Conservation (phyloP, 2,329 filamentous ascomycete genomes). For the Aspergillus japonicus region DNA sequence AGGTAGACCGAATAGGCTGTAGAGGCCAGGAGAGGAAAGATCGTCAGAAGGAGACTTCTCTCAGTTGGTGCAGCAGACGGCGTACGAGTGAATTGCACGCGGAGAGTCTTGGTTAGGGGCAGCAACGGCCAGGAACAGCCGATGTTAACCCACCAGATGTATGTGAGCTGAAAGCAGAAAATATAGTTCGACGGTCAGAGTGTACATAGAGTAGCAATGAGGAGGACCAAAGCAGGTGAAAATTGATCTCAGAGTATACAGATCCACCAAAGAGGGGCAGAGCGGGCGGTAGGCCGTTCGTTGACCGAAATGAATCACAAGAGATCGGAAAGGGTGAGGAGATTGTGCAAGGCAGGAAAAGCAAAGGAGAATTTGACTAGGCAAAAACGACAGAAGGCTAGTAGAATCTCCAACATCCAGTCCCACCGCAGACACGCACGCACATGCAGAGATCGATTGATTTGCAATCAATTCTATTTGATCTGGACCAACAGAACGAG, state of each 20-base stretch:
- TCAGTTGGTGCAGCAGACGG: not conserved
- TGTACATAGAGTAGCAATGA: conserved; percentile 5
- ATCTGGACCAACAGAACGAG: not conserved
- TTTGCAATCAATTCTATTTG: not conserved
- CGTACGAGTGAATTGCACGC: not conserved
- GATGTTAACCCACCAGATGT: not conserved
- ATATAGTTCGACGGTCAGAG: not conserved
- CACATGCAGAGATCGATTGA: not conserved
- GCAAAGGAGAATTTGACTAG: not conserved
- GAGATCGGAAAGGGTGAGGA: not conserved
- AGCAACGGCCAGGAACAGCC: not conserved
- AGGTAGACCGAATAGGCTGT: not conserved
- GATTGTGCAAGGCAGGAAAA: not conserved
- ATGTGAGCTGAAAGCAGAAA: not conserved
- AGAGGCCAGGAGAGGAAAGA: not conserved
- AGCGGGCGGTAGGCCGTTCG: not conserved
- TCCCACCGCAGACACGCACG: not conserved
- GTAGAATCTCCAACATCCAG: not conserved
- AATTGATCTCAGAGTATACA: not conserved
- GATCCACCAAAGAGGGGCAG: not conserved
- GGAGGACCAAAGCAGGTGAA: not conserved
- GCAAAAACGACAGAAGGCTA: not conserved
- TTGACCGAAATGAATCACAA: not conserved
- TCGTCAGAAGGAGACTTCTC: not conserved
- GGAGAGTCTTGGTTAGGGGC: not conserved